These are phyloP conservation scores for Backusella tarrabulga DNA, from an alignment of 192 early-diverging fungal species.

Conservation along the genomic window DNA sequence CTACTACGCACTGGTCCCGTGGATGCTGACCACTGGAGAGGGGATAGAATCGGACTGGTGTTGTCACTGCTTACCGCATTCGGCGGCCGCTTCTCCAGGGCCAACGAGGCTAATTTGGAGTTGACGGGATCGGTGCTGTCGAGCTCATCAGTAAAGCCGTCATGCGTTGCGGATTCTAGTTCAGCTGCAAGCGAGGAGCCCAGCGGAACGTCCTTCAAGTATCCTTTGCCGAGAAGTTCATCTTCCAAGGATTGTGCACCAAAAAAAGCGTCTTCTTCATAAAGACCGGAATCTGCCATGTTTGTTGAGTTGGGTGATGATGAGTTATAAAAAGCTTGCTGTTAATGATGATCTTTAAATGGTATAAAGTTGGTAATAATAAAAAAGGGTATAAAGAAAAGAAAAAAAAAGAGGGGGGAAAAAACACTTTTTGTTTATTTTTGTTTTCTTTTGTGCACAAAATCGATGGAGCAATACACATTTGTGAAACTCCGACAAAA, in stretches of 20 bases:
- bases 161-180: conserved; percentile 28
- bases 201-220: conserved; percentile 24
- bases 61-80: not conserved
- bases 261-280: conserved; percentile 32
- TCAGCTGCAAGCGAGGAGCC: conserved; percentile 39
- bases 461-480: not conserved
- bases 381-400: not conserved
- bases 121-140: not conserved
- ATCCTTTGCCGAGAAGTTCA: conserved; percentile 37
- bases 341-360: not conserved
- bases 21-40: conserved; percentile 28
- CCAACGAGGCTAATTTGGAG: conserved; percentile 12
- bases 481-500: not conserved
- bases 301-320: conserved; percentile 7
- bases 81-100: not conserved
- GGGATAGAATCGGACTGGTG: conserved; percentile 26
- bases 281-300: conserved; percentile 13
- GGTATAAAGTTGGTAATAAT: not conserved
- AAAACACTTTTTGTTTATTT: not conserved
- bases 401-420: conserved; percentile 1
- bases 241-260: conserved; percentile 33
- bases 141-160: not conserved
- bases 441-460: not conserved
- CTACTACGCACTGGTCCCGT: conserved; percentile 22
- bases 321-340: not conserved